Conservation (phyloP, 371 early-diverging fungal species). For the Syncephalastrum sp. region DNA sequence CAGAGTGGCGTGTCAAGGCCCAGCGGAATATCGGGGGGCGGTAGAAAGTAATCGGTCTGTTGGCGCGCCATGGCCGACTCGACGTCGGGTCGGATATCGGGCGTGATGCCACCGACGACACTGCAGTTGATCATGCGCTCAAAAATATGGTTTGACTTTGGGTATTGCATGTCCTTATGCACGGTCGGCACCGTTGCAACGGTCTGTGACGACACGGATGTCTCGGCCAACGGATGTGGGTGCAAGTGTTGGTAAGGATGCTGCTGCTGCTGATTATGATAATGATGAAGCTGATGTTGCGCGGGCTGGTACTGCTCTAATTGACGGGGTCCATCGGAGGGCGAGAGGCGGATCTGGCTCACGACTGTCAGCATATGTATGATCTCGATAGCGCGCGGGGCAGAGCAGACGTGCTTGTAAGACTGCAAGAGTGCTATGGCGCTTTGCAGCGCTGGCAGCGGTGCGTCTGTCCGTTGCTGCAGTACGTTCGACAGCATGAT, state of each 20-base stretch:
- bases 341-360: conserved; percentile 20
- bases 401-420: conserved; percentile 26
- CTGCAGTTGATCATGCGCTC: conserved; percentile 46
- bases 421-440: conserved; percentile 27
- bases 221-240: neutral
- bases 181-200: neutral
- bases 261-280: conserved; percentile 1
- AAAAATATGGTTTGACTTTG: conserved; percentile 32
- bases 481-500: conserved; percentile 32
- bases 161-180: conserved; percentile 10
- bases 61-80: conserved; percentile 17
- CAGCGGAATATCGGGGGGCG: conserved; percentile 9
- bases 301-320: neutral
- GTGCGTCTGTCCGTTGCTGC: conserved; percentile 22
- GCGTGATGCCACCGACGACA: conserved; percentile 45
- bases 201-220: neutral
- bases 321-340: conserved; percentile 1
- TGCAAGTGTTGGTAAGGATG: neutral
- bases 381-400: conserved; percentile 35
- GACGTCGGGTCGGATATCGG: conserved; percentile 33
- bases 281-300: neutral
- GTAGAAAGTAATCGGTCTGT: conserved; percentile 8
- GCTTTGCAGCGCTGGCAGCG: conserved; percentile 15
- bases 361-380: conserved; percentile 31
- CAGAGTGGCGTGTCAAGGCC: too few relatives aligned